A percentile compares a stretch with the other conserved stretches of the same genome.
Evolutionary conservation across 75 land plant species (phyloP).

Genomic region (Pseudotsuga menziesii): DNA sequence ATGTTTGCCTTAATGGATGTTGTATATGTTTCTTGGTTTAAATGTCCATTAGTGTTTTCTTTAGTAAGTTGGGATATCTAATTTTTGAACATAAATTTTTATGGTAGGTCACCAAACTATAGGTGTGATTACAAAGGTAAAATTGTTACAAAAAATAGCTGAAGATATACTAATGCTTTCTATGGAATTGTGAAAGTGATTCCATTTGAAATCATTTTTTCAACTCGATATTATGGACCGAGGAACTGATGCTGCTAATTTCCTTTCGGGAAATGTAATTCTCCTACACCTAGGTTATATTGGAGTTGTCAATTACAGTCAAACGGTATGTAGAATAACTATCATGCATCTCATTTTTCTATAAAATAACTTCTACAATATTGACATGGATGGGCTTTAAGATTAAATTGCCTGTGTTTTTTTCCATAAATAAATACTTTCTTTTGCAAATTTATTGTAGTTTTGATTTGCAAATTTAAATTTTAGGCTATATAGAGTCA

Average conservation of each 20-base stretch:
- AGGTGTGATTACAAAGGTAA: conserved; percentile 93
- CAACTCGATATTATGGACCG: conserved; percentile 98
- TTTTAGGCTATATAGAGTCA: background rate
- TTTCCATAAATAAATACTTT: background rate
- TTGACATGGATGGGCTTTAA: background rate
- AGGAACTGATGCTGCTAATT: conserved; percentile 95
- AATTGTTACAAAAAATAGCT: background rate
- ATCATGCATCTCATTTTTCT: background rate
- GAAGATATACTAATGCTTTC: background rate
- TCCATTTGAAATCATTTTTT: background rate
- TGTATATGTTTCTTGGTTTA: background rate
- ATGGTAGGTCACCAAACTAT: conserved; percentile 80
- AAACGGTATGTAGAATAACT: conserved; percentile 52
- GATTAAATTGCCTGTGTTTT: background rate
- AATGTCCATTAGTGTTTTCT: background rate
- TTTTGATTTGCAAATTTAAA: too few relatives aligned
- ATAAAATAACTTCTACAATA: background rate
- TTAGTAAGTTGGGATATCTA: background rate
- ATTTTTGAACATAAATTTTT: conserved; percentile 5
- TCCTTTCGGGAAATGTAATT: conserved; percentile 82
- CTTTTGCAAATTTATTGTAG: background rate
- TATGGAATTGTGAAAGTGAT: background rate
- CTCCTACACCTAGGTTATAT: conserved; percentile 90
- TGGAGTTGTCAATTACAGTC: conserved; percentile 95
- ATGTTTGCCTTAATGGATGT: background rate